Percentiles rank a stretch among this genome's conserved stretches.
phyloP scores from a whole-genome alignment of 306 rosid genomes.

The Citrullus colocynthis region DNA sequence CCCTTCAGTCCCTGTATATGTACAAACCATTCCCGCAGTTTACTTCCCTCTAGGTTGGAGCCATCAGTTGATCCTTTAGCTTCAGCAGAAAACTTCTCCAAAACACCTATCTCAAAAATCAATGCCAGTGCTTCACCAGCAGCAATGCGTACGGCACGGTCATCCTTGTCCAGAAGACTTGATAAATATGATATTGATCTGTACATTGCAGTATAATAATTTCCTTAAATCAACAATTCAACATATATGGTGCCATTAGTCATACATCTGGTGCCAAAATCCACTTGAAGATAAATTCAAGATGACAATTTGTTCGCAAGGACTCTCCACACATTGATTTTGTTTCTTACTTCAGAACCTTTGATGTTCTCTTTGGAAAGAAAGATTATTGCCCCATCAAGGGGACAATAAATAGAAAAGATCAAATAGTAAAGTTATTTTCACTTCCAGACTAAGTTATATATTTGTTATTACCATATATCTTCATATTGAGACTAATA shows the following conservation, averaged over 20 bases:
- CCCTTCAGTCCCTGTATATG: slow-evolving; percentile 69
- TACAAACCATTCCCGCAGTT: slow-evolving; percentile 38
- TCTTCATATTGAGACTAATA: no score
- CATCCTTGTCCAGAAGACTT: slow-evolving; percentile 79
- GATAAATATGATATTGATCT: slow-evolving; percentile 70
- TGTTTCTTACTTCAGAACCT: neutral
- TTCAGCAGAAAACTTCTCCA: slow-evolving; percentile 44
- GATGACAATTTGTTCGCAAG: neutral
- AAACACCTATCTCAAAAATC: slow-evolving; percentile 61
- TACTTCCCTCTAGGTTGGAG: slow-evolving; percentile 32
- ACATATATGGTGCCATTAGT: neutral
- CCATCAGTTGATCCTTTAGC: slow-evolving; percentile 26
- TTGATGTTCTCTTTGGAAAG: neutral
- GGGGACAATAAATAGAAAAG: neutral
- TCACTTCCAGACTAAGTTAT: no score
- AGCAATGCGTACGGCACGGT: slow-evolving; percentile 78
- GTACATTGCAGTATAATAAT: slow-evolving; percentile 17
- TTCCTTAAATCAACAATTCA: neutral
- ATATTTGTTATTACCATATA: no score
- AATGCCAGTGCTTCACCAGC: slow-evolving; percentile 94
- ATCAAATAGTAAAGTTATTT: no score
- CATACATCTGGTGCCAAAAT: neutral
- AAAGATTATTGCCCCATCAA: neutral
- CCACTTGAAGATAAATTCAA: neutral
- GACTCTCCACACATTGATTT: neutral